phyloP scores from a whole-genome alignment of 768 basidiomycete genomes.

The Lactarius pseudohatsudake region DNA sequence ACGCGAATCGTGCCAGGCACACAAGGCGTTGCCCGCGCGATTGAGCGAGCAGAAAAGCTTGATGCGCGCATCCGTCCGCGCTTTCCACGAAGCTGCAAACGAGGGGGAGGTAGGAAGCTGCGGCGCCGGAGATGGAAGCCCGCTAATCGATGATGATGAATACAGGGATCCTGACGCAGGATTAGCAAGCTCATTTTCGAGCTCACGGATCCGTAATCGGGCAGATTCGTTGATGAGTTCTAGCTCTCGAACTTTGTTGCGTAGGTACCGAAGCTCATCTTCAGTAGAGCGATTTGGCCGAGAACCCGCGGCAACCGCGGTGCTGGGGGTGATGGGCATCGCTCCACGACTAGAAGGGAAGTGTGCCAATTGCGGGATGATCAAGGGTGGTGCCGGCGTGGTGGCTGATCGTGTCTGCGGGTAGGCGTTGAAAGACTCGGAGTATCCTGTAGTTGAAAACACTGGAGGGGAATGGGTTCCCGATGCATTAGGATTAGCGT shows the following conservation, averaged over 20 bases:
- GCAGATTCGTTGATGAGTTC: conserved; percentile 58
- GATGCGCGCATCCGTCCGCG: conserved; percentile 70
- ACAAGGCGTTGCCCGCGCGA: conserved; percentile 84
- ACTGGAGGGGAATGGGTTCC: conserved; percentile 23
- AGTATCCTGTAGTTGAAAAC: conserved; percentile 26
- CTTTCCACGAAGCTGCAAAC: conserved; percentile 65
- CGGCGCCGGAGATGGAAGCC: conserved; percentile 35
- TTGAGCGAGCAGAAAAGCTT: conserved; percentile 78
- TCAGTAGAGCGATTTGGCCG: conserved; percentile 37
- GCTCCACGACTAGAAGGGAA: conserved; percentile 33
- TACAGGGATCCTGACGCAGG: conserved; percentile 31
- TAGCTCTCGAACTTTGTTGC: conserved; percentile 58
- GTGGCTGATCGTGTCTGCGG: conserved; percentile 22
- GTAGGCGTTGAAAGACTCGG: conserved; percentile 27
- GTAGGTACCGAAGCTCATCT: conserved; percentile 55
- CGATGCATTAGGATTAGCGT: conserved; percentile 27
- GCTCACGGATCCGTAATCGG: conserved; percentile 46
- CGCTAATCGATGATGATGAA: conserved; percentile 28
- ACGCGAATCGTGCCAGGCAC: conserved; percentile 88
- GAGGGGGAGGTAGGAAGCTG: conserved; percentile 42
- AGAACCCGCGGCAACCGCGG: conserved; percentile 29
- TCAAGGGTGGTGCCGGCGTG: conserved; percentile 12
- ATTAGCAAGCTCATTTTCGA: conserved; percentile 47
- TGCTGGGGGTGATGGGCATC: conserved; percentile 31
- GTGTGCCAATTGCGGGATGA: conserved; percentile 29